Conservation (phyloP, 2,329 filamentous ascomycete species). For the Diaporthe batatas region DNA sequence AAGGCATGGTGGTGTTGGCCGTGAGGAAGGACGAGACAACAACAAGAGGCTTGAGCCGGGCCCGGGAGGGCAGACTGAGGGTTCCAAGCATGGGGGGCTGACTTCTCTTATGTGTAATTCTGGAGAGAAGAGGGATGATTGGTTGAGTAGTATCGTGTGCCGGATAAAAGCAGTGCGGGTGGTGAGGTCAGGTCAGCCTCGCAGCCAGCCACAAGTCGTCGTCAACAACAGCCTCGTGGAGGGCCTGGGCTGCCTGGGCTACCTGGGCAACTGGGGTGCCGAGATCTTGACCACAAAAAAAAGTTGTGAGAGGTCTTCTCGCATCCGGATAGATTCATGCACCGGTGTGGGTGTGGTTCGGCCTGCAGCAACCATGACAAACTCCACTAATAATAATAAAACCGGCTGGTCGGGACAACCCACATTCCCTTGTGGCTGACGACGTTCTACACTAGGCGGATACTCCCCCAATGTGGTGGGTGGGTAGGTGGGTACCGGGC, state of each 20-base stretch:
- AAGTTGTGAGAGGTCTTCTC: background rate
- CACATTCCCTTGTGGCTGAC: background rate
- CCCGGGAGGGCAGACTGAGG: conserved; percentile 8
- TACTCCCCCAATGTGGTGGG: background rate
- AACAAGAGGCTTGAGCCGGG: conserved; percentile 19
- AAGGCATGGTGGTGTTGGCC: conserved; percentile 29
- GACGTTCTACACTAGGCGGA: background rate
- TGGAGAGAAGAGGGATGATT: conserved; percentile 2
- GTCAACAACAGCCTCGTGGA: background rate
- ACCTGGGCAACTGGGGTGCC: background rate
- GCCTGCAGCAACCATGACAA: background rate
- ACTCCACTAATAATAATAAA: background rate
- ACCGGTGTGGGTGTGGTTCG: background rate
- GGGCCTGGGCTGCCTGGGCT: background rate
- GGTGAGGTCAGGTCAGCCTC: background rate
- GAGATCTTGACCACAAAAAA: background rate
- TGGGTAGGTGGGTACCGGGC: background rate
- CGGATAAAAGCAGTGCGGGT: background rate
- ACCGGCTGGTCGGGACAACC: conserved; percentile 1
- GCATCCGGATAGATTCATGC: background rate
- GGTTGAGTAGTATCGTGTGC: background rate
- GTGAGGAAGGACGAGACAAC: background rate
- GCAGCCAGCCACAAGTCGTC: conserved; percentile 25
- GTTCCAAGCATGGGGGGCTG: conserved; percentile 7
- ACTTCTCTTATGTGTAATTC: background rate